Base-by-base conservation (phyloP, 2,329 filamentous ascomycete species). In the Fusarium coicis region DNA sequence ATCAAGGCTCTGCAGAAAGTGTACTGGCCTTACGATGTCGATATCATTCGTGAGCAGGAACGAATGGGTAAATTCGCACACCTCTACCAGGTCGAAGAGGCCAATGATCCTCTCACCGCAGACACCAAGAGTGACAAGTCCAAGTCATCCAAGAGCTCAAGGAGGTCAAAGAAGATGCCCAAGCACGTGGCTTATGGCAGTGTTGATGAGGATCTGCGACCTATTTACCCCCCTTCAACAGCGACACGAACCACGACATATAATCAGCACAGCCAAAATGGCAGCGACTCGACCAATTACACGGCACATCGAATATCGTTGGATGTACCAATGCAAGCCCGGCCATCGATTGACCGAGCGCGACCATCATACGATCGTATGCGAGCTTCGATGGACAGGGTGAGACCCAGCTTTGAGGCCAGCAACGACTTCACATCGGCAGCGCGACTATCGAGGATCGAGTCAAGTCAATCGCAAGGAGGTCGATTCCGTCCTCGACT, bases 21-120 rank as follows among this genome's bases (percentile, higher is more conserved):
- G 61, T 98, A 95, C 84, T 93, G 93, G 82, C 96, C 96, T 8
- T 92, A 93, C 75, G 96, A 99, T 78, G 92, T 98, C 66, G 96
- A 99, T 81, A 97, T 99, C 73, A 91, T 99, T 78, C 94, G 96
- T 53, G 96, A 99, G 82, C 95, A 98, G 84, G 91, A 97, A 69
- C 90, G 90, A 34, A 87, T 91, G 83, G 96, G 96, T 75, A 91
- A 92, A 79, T 98, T 97, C 81, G 90, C 93, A 74, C 90, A 94
- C 77, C 86, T 96, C 55, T 76, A 85, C 79, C 78, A 76, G 21
- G 74, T 79, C 19, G 78, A 75, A 16, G 85, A 85, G 58, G 52
- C 69, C 7, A 67, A 59, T 8, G 83, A 79, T 57, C 80, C 74
- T 37, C 79, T 78, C 47, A 90, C 88, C 21, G 75, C 73, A n/a